These are phyloP conservation scores for Escovopsis weberi DNA, from an alignment of 2,329 filamentous ascomycete species.

Conservation along the genomic window DNA sequence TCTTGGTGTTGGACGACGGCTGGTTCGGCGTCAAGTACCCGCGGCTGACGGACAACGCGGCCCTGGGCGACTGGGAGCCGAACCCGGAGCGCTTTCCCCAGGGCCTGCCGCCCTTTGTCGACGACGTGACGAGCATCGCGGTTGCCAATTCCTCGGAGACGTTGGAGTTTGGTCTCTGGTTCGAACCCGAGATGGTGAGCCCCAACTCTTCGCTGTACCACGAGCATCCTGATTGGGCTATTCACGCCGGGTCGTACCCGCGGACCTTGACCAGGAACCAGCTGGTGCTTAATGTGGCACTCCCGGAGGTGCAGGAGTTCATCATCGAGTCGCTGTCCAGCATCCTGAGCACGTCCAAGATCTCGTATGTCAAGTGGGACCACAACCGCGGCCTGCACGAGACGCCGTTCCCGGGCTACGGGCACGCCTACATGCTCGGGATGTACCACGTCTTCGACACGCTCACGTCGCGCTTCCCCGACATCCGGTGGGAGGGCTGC, in stretches of 20 bases:
- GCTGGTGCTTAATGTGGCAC: constrained; percentile 45
- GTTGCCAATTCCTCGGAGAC: constrained; percentile 30
- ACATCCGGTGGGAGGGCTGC: constrained; percentile 52
- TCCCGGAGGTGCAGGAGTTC: constrained; percentile 47
- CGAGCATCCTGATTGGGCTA: constrained; percentile 48
- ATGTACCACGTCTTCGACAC: constrained; percentile 47
- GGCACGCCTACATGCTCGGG: constrained; percentile 48
- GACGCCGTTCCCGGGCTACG: constrained; percentile 33
- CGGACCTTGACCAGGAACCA: constrained; percentile 42
- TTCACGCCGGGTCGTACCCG: constrained; percentile 41
- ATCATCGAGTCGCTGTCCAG: constrained; percentile 41
- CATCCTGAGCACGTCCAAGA: constrained; percentile 37
- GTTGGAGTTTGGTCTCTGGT: constrained; percentile 49
- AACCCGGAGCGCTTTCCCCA: constrained; percentile 45
- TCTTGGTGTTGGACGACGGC: constrained; percentile 52
- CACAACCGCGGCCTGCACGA: constrained; percentile 53
- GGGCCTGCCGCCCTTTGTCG: constrained; percentile 37
- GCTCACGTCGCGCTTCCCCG: constrained; percentile 42
- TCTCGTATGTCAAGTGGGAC: constrained; percentile 54
- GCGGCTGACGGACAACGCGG: constrained; percentile 39
- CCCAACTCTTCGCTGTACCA: constrained; percentile 45
- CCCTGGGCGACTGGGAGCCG: constrained; percentile 48
- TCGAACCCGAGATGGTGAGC: constrained; percentile 56
- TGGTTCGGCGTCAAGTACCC: constrained; percentile 50
- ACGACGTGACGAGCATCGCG: constrained; percentile 33